Evolutionary conservation across 2,329 filamentous ascomycete species (phyloP), one percentile per base, ranked within the genome.

Genomic region (Aspergillus fischeri): DNA sequence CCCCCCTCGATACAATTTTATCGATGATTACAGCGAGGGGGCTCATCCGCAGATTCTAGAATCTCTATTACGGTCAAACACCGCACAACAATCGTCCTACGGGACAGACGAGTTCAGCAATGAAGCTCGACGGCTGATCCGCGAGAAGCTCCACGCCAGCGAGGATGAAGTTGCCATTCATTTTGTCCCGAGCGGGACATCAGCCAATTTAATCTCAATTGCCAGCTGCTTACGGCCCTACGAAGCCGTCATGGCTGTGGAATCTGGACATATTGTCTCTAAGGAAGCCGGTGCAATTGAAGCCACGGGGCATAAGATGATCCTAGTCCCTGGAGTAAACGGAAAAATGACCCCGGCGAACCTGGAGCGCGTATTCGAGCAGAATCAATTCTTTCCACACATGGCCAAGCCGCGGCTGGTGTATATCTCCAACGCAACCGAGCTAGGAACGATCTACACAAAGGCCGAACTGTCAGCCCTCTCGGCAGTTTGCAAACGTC

Each of bases 1-100:
- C 55, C 56, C 63, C 24, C 60, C 62, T 59, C 65, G 61, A 56
- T 81, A 81, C 63, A 80, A 77, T 65, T 78, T 82, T 55, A 70
- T 78, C 49, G 80, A 82, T 61, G 80, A 82, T 60, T 82, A 82
- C 63, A 80, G 78, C 65, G 79, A 82, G 57, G 80, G 80, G 38
- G 80, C 78, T 0, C 80, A 82, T 58, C 80, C 80, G 4, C 70
- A 73, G n/a, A 67, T 82, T 3, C 73, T 82, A 28, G 73, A 80
- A 48, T 78, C 79, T 9, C 69, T 82, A 1, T 63, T 80, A 17
- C 64, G 70, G 32, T 77, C 74, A 63, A 82, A 81, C 54, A 63
- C 64, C 3, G 73, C 74, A 1, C 80, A 81, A 51, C 77, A 82
- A 61, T 65, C 72, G 5, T 75, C 79, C 32, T 82, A 82, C 60